phyloP scores from a whole-genome alignment of 179 eudicot species.

The Carnegiea gigantea region DNA sequence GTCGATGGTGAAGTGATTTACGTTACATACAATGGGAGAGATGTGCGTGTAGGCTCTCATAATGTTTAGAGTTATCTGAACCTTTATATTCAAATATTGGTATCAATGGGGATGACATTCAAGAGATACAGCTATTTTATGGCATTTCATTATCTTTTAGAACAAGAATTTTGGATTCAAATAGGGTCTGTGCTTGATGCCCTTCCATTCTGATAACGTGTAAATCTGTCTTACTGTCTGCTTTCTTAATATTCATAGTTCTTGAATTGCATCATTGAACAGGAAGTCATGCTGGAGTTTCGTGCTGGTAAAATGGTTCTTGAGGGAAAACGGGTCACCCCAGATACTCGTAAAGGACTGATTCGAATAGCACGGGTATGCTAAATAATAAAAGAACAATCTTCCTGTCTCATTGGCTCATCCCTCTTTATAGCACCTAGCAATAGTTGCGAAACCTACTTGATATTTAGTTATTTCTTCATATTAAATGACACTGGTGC shows the following conservation, averaged over 20 bases:
- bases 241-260: not conserved
- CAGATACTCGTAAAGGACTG: conserved; percentile 92
- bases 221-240: not conserved
- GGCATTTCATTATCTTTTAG: not conserved
- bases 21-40: not conserved
- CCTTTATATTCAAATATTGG: not conserved
- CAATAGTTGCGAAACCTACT: not conserved
- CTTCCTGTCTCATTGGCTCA: not conserved
- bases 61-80: not conserved
- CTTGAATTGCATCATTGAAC: conserved; percentile 18
- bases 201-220: not conserved
- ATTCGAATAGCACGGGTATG: conserved; percentile 82
- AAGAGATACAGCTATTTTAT: not conserved
- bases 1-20: not conserved
- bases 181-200: conserved; percentile 5
- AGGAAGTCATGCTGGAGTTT: conserved; percentile 76
- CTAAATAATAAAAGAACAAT: not conserved
- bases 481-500: not conserved
- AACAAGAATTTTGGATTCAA: not conserved
- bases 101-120: not conserved
- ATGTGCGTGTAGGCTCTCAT: not conserved
- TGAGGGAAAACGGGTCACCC: conserved; percentile 80
- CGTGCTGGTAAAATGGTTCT: conserved; percentile 95
- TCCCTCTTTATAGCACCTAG: not conserved
- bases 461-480: not conserved